Evolutionary conservation across 2,329 filamentous ascomycete species (phyloP), one percentile per base, ranked within the genome.

Genomic region (Xylariomycetidae sp.): DNA sequence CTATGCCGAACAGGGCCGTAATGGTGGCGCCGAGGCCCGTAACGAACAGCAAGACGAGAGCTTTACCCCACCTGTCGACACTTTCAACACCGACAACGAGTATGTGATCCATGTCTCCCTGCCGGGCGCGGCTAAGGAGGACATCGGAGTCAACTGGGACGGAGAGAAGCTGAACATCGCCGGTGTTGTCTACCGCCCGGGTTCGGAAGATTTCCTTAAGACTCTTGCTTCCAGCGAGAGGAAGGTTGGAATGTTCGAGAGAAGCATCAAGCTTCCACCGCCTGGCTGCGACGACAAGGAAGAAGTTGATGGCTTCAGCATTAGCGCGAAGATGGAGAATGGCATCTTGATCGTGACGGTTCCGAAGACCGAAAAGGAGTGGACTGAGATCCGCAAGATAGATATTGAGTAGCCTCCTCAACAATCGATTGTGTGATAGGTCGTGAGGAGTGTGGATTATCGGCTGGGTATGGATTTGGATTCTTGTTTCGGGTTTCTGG

Each of bases 61-160:
- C 19, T 82, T 85, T 57, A 57, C 59, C 5, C 82, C 82, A 1
- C 76, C 81, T n/a, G 65, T 80, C 35, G 86, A 93, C 54, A 63
- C 89, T 43, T 92, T 90, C 65, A 74, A 82, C 54, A 82, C 79
- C 5, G 60, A 75, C 6, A 60, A 64, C 19, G 60, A 75, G 10
- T 88, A 79, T 54, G 64, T 87, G 26, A 62, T 92, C 7, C 85
- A 92, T 57, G 64, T 88, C 49, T 80, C 84, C 1, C 69, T 93
- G 0, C 84, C 87, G 0, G 86, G 86, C 17, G 85, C 81, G 2
- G 80, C 80, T 61, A 89, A 88, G 60, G 74, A 85, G 49, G 84
- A 92, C 50, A 65, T 92, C 5, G 81, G 74, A 37, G 75, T 92
- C 28, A 79, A 80, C 56, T 93, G 83, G 75, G 77, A 90, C 46